phyloP scores from a whole-genome alignment of 1,139 yeast species.

The Geotrichum europaeum region DNA sequence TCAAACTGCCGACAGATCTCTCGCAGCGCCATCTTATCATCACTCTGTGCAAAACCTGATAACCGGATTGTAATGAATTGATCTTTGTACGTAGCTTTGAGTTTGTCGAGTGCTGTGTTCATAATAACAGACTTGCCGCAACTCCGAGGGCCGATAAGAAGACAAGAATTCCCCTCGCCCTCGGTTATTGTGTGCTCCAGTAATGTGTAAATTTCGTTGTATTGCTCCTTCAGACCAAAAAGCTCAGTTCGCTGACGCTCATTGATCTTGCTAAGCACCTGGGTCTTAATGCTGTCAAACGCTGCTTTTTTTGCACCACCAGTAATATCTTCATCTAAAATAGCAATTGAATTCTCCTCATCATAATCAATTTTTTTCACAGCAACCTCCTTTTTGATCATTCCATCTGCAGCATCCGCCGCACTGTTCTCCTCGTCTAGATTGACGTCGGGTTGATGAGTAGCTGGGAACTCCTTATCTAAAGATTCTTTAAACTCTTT shows the following conservation, averaged over 20 bases:
- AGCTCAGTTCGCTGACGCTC: slow-evolving; percentile 13
- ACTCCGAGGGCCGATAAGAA: slow-evolving; percentile 75
- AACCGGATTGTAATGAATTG: slow-evolving; percentile 57
- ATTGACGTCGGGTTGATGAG: neutral
- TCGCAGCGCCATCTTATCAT: slow-evolving; percentile 72
- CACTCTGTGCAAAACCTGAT: slow-evolving; percentile 66
- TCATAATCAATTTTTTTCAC: neutral
- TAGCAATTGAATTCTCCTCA: neutral
- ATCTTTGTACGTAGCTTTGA: slow-evolving; percentile 38
- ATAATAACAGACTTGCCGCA: slow-evolving; percentile 69
- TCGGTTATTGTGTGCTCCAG: slow-evolving; percentile 61
- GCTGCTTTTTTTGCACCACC: neutral
- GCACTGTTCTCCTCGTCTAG: neutral
- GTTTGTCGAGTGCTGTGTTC: slow-evolving; percentile 48
- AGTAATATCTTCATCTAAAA: neutral
- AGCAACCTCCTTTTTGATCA: neutral
- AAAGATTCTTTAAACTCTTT: slow-evolving; percentile 1
- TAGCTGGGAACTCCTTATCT: neutral
- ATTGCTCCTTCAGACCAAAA: slow-evolving; percentile 31
- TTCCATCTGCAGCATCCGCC: neutral
- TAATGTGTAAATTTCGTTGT: slow-evolving; percentile 47
- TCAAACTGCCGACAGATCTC: slow-evolving; percentile 85
- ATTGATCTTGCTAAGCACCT: slow-evolving; percentile 1
- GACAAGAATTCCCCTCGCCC: slow-evolving; percentile 74
- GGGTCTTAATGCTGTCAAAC: neutral